phyloP scores from a whole-genome alignment of 1,139 yeast genomes.

The Magnusiomyces suaveolens region DNA sequence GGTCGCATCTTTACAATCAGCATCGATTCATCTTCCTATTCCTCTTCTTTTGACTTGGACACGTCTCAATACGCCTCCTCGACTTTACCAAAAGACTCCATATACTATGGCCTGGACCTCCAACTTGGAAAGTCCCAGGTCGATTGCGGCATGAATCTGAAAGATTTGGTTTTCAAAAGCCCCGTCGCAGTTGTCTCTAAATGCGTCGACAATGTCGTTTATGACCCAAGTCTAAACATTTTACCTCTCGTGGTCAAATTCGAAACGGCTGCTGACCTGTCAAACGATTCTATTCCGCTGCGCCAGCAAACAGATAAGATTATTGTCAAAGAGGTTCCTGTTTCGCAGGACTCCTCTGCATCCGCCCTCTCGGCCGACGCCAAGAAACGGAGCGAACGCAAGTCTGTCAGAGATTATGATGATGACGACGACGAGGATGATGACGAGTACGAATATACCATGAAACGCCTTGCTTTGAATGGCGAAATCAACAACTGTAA shows the following conservation, averaged over 20 bases:
- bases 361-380: neutral
- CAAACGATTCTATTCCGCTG: neutral
- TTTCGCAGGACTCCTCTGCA: neutral
- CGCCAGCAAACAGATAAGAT: constrained; percentile 3
- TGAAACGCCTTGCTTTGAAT: neutral
- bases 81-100: neutral
- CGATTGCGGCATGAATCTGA: neutral
- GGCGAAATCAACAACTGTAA: constrained; percentile 2
- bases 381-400: constrained; percentile 4
- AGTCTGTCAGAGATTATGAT: constrained; percentile 3
- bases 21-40: neutral
- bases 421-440: constrained; percentile 11
- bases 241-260: neutral
- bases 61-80: neutral
- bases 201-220: constrained; percentile 1
- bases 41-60: neutral
- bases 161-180: constrained; percentile 1
- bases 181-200: neutral
- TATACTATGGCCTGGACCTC: constrained; percentile 2
- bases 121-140: constrained; percentile 1
- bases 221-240: neutral
- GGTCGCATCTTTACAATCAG: constrained; percentile 12
- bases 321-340: neutral
- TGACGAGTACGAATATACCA: constrained; percentile 5
- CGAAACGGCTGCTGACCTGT: neutral